Base-by-base conservation (phyloP, 202 grass and related monocot genomes). In the Bolboschoenoplectus hybrid region DNA sequence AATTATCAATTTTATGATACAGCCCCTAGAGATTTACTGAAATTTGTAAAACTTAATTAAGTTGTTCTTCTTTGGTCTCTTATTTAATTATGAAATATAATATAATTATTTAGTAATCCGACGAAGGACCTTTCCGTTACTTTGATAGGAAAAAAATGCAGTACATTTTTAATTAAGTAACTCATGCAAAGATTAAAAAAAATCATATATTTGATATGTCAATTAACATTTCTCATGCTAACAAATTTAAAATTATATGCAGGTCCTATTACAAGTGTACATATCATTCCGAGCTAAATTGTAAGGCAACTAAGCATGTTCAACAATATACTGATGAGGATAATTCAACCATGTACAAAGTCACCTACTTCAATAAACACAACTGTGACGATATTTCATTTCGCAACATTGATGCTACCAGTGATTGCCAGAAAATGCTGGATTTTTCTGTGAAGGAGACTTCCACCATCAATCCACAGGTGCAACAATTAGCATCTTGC, bases 351-450 rank as follows among this genome's bases (percentile, higher is more conserved):
- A 20, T 89, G 45, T 93, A 83, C 85, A 87, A 62, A 75, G 89
- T 91, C 85, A 94, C 78, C 72, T 94, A 89, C 83, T 89, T 86
- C 47, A 83, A 89, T 81, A 85, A 94, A 49, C 89, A 94, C 83
- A 88, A 87, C 1, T 94, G 92, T 80, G 89, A 85, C 80, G 7
- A 71, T 10, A 38, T 44, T 46, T 88, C 82, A 13, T 63, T 89
- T 39, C 63, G 64, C 39, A 80, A 81, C n/a, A 85, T 64, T 0
- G 80, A 91, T 36, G 81, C 43, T 46, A 11, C 17, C 1, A 50
- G 32, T 11, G 17, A 74, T 26, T 12, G 3, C 11, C 9, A 10
- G 50, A 17, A 74, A 26, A 47, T 50, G 7, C 44, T 50, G 70
- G 70, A 74, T 3, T 74, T 50, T 26, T 32, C 1, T 47, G n/a